Percentiles rank a stretch among this genome's conserved stretches.
These are phyloP conservation scores for Pseudocercospora pini-densiflorae DNA, from an alignment of 2,329 filamentous ascomycete species.

Conservation along the genomic window DNA sequence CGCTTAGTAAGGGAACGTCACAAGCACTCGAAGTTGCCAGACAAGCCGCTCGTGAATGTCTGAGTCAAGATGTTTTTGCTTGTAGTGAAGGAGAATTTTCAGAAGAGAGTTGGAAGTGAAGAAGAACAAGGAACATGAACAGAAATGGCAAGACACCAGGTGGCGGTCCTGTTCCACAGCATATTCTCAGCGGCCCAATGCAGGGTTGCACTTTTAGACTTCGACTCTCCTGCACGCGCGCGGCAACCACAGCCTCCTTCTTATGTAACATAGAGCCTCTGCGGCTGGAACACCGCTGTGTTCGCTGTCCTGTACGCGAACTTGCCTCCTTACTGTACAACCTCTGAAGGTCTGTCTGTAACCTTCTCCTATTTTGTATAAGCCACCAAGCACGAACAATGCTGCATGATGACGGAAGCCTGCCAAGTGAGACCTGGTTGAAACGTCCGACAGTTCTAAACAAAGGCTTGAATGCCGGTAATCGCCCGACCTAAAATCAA, in stretches of 20 bases:
- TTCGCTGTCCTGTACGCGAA: neutral
- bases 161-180: constrained; percentile 1
- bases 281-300: neutral
- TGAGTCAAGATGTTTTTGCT: neutral
- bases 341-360: neutral
- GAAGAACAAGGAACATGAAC: neutral
- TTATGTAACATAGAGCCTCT: constrained; percentile 1
- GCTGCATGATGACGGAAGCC: constrained; percentile 7
- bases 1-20: neutral
- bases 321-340: neutral
- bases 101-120: neutral
- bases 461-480: constrained; percentile 75
- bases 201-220: constrained; percentile 9
- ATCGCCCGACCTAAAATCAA: constrained; percentile 58
- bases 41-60: neutral
- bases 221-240: constrained; percentile 4
- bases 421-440: constrained; percentile 2
- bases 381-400: constrained; percentile 1
- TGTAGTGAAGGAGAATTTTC: neutral
- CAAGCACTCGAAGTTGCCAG: neutral
- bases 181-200: constrained; percentile 7
- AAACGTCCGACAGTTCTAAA: constrained; percentile 29
- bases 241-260: constrained; percentile 1
- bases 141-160: constrained; percentile 3
- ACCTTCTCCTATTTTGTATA: neutral